These are phyloP conservation scores for Lathyrus sativus DNA, from an alignment of 306 rosid genomes.

Conservation along the genomic window DNA sequence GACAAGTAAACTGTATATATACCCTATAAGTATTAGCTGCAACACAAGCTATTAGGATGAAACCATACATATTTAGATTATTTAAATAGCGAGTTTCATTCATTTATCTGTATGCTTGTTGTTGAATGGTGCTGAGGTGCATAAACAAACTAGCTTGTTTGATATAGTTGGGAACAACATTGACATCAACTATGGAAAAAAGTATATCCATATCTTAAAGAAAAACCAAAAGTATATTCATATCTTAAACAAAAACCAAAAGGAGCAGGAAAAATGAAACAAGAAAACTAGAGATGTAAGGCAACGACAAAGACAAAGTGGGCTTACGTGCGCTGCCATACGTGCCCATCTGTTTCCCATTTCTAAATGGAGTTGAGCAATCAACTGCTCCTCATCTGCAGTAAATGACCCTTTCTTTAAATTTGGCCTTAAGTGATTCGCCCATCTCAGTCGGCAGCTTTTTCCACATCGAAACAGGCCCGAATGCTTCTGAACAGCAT, in stretches of 20 bases:
- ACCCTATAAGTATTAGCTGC: constrained; percentile 16
- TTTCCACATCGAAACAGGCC: constrained; percentile 87
- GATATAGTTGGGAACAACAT: constrained; percentile 5
- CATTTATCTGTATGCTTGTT: constrained; percentile 16
- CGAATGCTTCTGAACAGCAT: constrained; percentile 44
- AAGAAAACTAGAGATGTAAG: constrained; percentile 1
- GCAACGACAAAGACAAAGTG: constrained; percentile 29
- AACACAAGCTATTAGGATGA: background rate
- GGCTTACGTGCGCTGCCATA: constrained; percentile 89
- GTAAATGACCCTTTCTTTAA: constrained; percentile 91
- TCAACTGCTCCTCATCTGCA: constrained; percentile 73
- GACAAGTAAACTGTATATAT: constrained; percentile 20
- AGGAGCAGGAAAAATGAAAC: constrained; percentile 30
- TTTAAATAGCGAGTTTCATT: background rate
- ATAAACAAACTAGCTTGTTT: constrained; percentile 12
- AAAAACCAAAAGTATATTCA: background rate
- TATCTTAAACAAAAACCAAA: background rate
- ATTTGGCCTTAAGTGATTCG: constrained; percentile 94
- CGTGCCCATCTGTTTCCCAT: constrained; percentile 99
- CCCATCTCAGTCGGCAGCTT: constrained; percentile 94
- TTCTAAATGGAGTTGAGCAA: constrained; percentile 79
- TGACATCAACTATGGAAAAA: no score
- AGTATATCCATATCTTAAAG: constrained; percentile 4
- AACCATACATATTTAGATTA: constrained; percentile 12
- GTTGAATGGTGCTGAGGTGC: constrained; percentile 8